Base-by-base conservation (phyloP, 176 grass and related monocot species). In the Rhynchospora breviuscula region DNA sequence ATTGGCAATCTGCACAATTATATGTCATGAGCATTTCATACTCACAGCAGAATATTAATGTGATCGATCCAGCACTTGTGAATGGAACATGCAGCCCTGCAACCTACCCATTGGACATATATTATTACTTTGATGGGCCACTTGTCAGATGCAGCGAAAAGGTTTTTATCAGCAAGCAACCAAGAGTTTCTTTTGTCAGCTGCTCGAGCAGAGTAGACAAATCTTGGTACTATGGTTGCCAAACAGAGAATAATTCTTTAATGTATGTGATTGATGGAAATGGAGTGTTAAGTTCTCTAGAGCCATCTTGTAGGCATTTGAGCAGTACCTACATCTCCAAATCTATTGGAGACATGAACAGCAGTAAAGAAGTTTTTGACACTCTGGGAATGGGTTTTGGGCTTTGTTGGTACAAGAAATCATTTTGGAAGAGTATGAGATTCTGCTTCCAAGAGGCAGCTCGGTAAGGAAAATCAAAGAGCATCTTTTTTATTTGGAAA, bases 1-100 rank as follows among this genome's bases (percentile, higher is more conserved):
- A 48, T 10, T 47, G 90, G 80, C 26, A 85, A 19, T 81, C 21
- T 0, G 71, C 63, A 2, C 54, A 49, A 46, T 89, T 87, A 9
- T 86, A 72, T 0, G 84, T 90, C n/a, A 45, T 11, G 2, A 12
- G 10, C 21, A 93, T 93, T 80, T 73, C 83, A 14, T 51, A 79
- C 12, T 2, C 8, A 6, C 0, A 1, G 15, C 43, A 40, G 0
- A 26, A 0, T 6, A 81, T 91, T 67, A 59, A 52, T 48, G 47
- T 84, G 0, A 59, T 91, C 4, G 84, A 88, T 4, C 15, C 59
- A 0, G 2, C 59, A 14, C 65, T 74, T 67, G 64, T 5, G 4
- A 29, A 9, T 2, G 14, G 49, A 0, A 79, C 13, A 47, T n/a
- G 33, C 0, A 90, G 84, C 56, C 35, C 5, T 19, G 49, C 74